Conservation (phyloP, 495 filamentous ascomycete genomes). For the Talaromyces ruber region DNA sequence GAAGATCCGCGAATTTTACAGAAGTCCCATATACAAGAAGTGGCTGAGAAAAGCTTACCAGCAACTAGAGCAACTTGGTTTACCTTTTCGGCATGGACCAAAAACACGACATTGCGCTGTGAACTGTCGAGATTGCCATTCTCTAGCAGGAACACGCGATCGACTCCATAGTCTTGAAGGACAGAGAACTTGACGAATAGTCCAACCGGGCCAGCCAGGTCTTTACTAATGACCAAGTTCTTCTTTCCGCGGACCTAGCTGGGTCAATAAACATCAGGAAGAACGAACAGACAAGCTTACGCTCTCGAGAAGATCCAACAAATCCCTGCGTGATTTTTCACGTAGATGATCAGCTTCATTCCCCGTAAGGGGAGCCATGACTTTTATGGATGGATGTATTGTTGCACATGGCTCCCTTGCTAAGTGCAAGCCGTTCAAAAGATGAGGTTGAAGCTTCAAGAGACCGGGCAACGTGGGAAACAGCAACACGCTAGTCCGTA, state of each 20-base stretch:
- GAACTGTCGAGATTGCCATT: conserved; percentile 88
- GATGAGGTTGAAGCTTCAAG: background rate
- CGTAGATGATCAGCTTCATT: conserved; percentile 75
- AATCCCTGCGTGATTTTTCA: conserved; percentile 76
- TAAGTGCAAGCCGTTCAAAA: background rate
- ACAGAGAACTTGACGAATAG: conserved; percentile 90
- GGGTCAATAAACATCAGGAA: conserved; percentile 17
- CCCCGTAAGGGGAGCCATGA: conserved; percentile 59
- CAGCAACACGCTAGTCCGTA: background rate
- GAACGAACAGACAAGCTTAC: conserved; percentile 49
- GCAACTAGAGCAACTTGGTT: conserved; percentile 75
- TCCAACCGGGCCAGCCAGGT: conserved; percentile 80
- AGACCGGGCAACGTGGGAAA: background rate
- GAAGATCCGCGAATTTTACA: conserved; percentile 53
- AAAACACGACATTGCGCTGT: conserved; percentile 92
- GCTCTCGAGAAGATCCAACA: conserved; percentile 79
- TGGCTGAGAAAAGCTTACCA: conserved; percentile 52
- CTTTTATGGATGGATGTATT: conserved; percentile 9
- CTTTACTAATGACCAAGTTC: conserved; percentile 88
- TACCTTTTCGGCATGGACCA: conserved; percentile 80
- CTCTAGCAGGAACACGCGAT: conserved; percentile 90
- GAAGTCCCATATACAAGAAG: conserved; percentile 34
- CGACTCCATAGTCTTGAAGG: conserved; percentile 88
- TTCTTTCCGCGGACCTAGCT: conserved; percentile 92
- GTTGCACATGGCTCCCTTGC: conserved; percentile 2